Conservation (phyloP, 768 basidiomycete genomes). For the Boletus vermiculosoides region DNA sequence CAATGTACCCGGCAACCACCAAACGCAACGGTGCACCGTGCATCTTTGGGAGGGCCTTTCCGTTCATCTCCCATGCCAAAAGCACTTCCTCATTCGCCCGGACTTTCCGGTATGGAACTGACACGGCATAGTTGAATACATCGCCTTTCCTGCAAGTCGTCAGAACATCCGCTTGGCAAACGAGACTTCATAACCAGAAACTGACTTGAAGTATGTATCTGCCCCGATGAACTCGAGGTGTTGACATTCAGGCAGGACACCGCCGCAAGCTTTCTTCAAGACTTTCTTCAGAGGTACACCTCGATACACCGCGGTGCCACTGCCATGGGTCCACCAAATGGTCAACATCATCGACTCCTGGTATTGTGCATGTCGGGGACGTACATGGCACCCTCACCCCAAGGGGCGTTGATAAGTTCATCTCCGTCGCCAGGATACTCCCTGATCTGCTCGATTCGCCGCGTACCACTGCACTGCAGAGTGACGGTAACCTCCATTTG, state of each 20-base stretch:
- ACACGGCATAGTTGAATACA: conserved; percentile 46
- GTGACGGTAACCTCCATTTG: conserved; percentile 51
- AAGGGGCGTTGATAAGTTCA: conserved; percentile 51
- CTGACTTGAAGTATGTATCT: conserved; percentile 55
- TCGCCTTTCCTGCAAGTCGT: conserved; percentile 32
- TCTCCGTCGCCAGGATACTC: conserved; percentile 56
- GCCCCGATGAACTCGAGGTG: conserved; percentile 58
- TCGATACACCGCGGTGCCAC: conserved; percentile 51
- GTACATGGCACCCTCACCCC: conserved; percentile 54
- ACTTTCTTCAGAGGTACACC: conserved; percentile 55
- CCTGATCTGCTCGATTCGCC: conserved; percentile 51
- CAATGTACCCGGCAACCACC: conserved; percentile 54
- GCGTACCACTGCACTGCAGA: conserved; percentile 54
- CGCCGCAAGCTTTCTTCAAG: conserved; percentile 51
- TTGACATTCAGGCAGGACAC: conserved; percentile 44
- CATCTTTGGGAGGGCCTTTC: conserved; percentile 42
- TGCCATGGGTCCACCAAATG: conserved; percentile 11
- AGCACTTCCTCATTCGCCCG: conserved; percentile 46
- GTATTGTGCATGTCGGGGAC: neutral
- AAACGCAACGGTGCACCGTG: conserved; percentile 52
- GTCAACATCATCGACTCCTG: conserved; percentile 26
- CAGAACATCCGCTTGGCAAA: neutral
- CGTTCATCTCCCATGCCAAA: conserved; percentile 18
- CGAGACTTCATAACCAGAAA: neutral
- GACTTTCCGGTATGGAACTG: conserved; percentile 50